Conservation (phyloP, 345 rosid genomes). For the Citrus trifoliata region DNA sequence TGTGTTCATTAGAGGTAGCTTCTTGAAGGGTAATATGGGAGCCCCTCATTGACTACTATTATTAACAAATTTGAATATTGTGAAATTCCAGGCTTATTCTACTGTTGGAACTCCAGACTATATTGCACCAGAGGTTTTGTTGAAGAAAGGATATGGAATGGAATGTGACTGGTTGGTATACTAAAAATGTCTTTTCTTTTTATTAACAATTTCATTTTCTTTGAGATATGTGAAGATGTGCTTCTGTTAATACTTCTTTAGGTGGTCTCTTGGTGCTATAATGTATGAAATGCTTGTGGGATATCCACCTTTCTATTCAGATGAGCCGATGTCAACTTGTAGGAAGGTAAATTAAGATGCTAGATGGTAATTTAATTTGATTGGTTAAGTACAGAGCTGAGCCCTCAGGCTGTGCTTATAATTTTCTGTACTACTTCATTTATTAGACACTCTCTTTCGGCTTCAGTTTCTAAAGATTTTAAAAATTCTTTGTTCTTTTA, state of each 20-base stretch:
- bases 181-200: constrained; percentile 16
- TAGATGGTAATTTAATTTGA: not conserved
- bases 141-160: constrained; percentile 98
- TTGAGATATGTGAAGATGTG: constrained; percentile 4
- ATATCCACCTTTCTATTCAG: constrained; percentile 97
- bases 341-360: constrained; percentile 60
- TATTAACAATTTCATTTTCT: not conserved
- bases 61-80: constrained; percentile 5
- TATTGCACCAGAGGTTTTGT: constrained; percentile 92
- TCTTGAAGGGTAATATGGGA: constrained; percentile 1
- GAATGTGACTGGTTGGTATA: constrained; percentile 94
- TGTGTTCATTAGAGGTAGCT: not conserved
- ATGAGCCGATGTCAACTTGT: constrained; percentile 98
- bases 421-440: not conserved
- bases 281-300: constrained; percentile 99
- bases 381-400: not conserved
- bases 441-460: not conserved
- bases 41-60: constrained; percentile 7
- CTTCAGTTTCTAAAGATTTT: not conserved
- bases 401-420: not conserved
- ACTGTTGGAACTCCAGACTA: constrained; percentile 99
- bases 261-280: constrained; percentile 99
- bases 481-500: not conserved
- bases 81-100: constrained; percentile 76
- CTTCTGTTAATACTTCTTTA: constrained; percentile 25